phyloP scores from a whole-genome alignment of 176 grass and related monocot genomes.

The Phoenix dactylifera region DNA sequence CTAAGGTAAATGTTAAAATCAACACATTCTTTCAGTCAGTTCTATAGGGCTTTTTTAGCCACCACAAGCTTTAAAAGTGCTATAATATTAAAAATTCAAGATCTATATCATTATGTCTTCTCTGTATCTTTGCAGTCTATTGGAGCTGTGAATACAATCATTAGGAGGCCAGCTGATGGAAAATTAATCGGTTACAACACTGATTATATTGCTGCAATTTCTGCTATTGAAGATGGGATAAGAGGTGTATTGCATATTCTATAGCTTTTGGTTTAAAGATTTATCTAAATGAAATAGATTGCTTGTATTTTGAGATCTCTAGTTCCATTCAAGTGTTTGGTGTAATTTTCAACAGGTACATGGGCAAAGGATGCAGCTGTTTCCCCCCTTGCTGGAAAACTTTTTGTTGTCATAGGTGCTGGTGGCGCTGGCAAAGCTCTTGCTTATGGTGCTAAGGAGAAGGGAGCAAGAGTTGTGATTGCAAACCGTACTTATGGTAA shows the following conservation, averaged over 20 bases:
- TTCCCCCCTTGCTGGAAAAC: slow-evolving; percentile 67
- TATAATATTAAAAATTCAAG: no score
- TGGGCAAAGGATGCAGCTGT: slow-evolving; percentile 18
- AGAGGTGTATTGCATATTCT: slow-evolving; percentile 45
- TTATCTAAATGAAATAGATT: not conserved
- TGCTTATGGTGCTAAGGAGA: slow-evolving; percentile 94
- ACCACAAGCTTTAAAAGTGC: no score
- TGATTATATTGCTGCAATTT: slow-evolving; percentile 96
- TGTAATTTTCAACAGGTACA: slow-evolving; percentile 43
- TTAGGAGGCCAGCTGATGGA: slow-evolving; percentile 58
- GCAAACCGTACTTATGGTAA: slow-evolving; percentile 98
- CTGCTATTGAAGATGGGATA: slow-evolving; percentile 98
- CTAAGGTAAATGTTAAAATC: slow-evolving; percentile 42
- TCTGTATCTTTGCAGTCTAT: slow-evolving; percentile 46
- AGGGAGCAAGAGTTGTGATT: slow-evolving; percentile 90
- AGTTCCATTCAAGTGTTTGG: not conserved
- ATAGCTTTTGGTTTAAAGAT: not conserved
- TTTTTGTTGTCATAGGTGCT: slow-evolving; percentile 91
- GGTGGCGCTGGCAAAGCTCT: slow-evolving; percentile 97
- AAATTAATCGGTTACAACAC: slow-evolving; percentile 96
- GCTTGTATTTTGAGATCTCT: not conserved
- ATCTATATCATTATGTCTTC: not conserved
- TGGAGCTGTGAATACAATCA: slow-evolving; percentile 94
- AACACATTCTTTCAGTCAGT: not conserved
- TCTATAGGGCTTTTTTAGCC: not conserved